Conservation (phyloP, 352 stramenopile species). For the Blastocystis sp. region DNA sequence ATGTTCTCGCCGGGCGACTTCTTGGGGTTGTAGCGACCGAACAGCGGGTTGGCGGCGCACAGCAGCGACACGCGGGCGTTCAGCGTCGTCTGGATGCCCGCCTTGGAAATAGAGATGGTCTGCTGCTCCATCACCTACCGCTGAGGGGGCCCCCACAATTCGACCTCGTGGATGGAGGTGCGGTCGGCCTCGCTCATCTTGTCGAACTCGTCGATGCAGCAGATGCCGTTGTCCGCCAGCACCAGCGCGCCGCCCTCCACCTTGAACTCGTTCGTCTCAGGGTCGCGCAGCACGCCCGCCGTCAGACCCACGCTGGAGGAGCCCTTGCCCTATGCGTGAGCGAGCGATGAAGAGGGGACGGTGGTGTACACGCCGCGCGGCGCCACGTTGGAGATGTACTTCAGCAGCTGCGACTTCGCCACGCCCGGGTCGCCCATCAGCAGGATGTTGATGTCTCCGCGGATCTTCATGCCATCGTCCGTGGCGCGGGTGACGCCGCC, state of each 20-base stretch:
- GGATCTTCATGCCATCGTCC: slow-evolving; percentile 86
- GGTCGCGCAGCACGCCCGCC: slow-evolving; percentile 84
- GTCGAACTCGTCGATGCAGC: slow-evolving; percentile 98
- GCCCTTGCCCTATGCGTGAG: slow-evolving; percentile 81
- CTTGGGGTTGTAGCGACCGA: slow-evolving; percentile 95
- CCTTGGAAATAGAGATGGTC: slow-evolving; percentile 77
- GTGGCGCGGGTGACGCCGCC: slow-evolving; percentile 72
- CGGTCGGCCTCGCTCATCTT: slow-evolving; percentile 96
- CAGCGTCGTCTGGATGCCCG: slow-evolving; percentile 94
- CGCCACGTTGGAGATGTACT: slow-evolving; percentile 80
- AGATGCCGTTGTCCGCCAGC: slow-evolving; percentile 92
- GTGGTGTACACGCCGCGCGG: slow-evolving; percentile 95
- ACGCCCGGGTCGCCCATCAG: slow-evolving; percentile 94
- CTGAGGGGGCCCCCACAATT: too few relatives aligned
- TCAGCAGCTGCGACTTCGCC: slow-evolving; percentile 94
- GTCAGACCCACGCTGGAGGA: slow-evolving; percentile 95
- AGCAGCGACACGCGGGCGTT: slow-evolving; percentile 96
- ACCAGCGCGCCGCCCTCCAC: slow-evolving; percentile 90
- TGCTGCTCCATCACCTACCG: slow-evolving; percentile 87
- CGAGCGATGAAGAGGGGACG: slow-evolving; percentile 76
- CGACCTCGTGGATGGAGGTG: slow-evolving; percentile 89
- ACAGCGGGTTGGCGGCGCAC: slow-evolving; percentile 93
- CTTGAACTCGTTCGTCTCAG: slow-evolving; percentile 93
- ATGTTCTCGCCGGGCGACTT: slow-evolving; percentile 97
- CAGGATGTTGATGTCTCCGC: slow-evolving; percentile 96